phyloP scores from a whole-genome alignment of 78 protist genomes.

The Dictyostelium capitatum region DNA sequence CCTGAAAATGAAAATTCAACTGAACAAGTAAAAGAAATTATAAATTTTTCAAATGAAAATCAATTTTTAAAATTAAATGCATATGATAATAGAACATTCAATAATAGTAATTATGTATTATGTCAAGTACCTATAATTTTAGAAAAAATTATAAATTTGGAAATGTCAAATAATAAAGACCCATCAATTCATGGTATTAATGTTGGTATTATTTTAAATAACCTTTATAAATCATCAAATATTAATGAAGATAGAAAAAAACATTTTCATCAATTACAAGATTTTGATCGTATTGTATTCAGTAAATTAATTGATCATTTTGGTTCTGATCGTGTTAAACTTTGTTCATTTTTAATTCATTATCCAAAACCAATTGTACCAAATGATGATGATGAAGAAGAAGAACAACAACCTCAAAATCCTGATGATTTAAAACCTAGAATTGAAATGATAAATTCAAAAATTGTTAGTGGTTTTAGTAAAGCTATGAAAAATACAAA shows the following conservation, averaged over 20 bases:
- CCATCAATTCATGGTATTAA: neutral
- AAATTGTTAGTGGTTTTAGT: neutral
- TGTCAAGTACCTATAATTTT: neutral
- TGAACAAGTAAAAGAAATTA: slow-evolving; percentile 4
- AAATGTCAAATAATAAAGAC: neutral
- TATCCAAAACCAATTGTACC: neutral
- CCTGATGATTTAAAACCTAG: slow-evolving; percentile 13
- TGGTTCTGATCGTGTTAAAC: neutral
- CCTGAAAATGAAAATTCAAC: neutral
- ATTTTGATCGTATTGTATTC: slow-evolving; percentile 3
- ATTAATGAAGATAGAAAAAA: neutral
- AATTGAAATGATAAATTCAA: slow-evolving; percentile 6
- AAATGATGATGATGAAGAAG: neutral
- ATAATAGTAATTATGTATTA: neutral
- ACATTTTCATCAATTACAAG: slow-evolving; percentile 14
- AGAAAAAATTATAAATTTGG: neutral
- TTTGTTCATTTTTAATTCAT: neutral
- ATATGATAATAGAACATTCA: neutral
- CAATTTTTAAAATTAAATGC: neutral
- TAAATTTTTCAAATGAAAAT: neutral
- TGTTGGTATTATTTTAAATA: neutral
- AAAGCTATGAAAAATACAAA: neutral
- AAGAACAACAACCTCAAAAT: slow-evolving; percentile 4
- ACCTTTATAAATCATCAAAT: neutral
- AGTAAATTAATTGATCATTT: neutral